phyloP scores from a whole-genome alignment of 2,329 filamentous ascomycete species.

The Exophiala oligosperma region DNA sequence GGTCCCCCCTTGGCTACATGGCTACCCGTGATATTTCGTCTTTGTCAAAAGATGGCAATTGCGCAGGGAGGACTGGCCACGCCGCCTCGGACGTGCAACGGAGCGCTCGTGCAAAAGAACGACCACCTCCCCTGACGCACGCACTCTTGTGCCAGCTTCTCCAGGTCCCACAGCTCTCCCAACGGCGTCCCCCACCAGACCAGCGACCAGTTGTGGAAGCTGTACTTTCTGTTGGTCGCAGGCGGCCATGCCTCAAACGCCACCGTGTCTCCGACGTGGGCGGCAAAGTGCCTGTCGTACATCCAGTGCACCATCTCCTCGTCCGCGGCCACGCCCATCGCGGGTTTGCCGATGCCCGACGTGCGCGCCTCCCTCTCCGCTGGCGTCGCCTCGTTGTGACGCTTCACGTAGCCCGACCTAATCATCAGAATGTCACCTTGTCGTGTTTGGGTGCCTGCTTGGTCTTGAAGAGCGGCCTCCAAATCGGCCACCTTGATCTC shows the following conservation, averaged over 20 bases:
- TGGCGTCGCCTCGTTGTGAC: too few relatives aligned
- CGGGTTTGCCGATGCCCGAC: too few relatives aligned
- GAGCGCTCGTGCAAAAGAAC: conserved; percentile 51
- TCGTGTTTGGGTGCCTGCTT: too few relatives aligned
- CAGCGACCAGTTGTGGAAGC: conserved; percentile 22
- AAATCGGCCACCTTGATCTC: too few relatives aligned
- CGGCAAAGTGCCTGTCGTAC: conserved; percentile 13
- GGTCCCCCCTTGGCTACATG: too few relatives aligned
- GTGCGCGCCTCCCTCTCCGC: too few relatives aligned
- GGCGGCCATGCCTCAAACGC: conserved; percentile 9
- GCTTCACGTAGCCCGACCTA: too few relatives aligned
- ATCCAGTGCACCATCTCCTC: conserved; percentile 5
- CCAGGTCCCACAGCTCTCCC: conserved; percentile 36
- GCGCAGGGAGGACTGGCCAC: conserved; percentile 26
- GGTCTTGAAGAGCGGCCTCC: too few relatives aligned
- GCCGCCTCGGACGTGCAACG: conserved; percentile 40
- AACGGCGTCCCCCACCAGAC: conserved; percentile 29
- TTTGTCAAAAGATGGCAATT: conserved; percentile 20
- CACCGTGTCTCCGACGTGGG: conserved; percentile 6
- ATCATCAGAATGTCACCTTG: too few relatives aligned
- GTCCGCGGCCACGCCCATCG: neutral
- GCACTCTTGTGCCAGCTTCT: conserved; percentile 39
- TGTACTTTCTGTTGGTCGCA: conserved; percentile 21
- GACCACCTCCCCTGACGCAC: conserved; percentile 36
- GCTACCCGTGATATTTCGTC: too few relatives aligned